Evolutionary conservation across 176 grass and related monocot species (phyloP).

Genomic region (Avena eriantha): DNA sequence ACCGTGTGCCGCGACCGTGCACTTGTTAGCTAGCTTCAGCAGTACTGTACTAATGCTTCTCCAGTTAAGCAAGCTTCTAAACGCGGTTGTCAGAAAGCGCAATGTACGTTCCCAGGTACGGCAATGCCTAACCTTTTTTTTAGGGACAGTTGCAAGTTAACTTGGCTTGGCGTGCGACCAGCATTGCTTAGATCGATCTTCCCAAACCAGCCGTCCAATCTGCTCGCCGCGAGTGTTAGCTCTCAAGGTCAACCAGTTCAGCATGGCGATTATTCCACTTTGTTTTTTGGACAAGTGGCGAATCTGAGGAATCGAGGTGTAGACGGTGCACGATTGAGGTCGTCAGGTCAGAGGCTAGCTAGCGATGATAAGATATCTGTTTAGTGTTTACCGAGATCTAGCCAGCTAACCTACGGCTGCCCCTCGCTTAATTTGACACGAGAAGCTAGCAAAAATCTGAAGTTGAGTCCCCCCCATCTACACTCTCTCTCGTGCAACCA

Average conservation of each 20-base stretch:
- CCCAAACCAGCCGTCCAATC: background rate
- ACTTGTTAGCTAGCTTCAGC: background rate
- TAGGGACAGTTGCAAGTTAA: background rate
- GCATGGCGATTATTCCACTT: background rate
- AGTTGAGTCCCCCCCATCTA: background rate
- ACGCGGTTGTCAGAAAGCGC: background rate
- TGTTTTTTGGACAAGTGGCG: background rate
- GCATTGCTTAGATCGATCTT: background rate
- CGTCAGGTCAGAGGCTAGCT: background rate
- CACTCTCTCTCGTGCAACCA: background rate
- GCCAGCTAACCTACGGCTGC: background rate
- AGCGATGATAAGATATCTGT: background rate
- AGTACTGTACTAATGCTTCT: background rate
- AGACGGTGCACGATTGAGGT: background rate
- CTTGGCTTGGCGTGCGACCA: background rate
- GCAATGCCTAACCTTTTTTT: background rate
- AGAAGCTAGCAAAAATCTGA: background rate
- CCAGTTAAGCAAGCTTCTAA: background rate
- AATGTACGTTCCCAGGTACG: background rate
- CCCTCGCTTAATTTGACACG: background rate
- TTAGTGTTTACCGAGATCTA: background rate
- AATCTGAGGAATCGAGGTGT: background rate
- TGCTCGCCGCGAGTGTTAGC: background rate
- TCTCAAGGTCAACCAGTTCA: constrained; percentile 18
- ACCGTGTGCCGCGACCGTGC: background rate